These are phyloP conservation scores for Ophiocordyceps camponoti-rufipedis DNA, from an alignment of 2,329 filamentous ascomycete species.

Conservation along the genomic window DNA sequence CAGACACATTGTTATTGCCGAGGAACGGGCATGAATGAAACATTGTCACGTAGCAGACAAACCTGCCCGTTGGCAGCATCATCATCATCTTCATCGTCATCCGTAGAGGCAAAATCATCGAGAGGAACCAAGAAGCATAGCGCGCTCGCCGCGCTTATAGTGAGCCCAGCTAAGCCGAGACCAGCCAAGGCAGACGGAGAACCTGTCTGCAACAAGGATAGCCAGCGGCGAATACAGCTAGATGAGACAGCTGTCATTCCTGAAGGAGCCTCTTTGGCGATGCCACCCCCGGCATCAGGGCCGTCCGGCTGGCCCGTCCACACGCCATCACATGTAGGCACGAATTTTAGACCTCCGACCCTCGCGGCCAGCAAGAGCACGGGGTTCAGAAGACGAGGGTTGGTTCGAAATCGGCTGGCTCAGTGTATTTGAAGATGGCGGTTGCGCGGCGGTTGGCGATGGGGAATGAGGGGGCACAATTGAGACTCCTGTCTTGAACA, in stretches of 20 bases:
- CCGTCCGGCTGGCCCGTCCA: neutral
- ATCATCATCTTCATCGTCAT: no score
- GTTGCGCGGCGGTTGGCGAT: no score
- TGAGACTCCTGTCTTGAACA: no score
- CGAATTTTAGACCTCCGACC: neutral
- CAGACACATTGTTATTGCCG: no score
- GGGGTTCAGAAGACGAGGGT: no score
- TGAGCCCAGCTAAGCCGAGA: neutral
- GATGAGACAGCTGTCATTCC: neutral
- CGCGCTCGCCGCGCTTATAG: neutral
- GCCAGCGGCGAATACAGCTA: neutral
- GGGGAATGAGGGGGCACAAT: no score
- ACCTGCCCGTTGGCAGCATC: no score
- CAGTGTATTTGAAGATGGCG: no score
- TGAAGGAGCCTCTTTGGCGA: neutral
- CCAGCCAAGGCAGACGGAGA: neutral
- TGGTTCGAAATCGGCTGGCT: no score
- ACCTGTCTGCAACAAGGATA: neutral
- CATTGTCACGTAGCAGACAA: no score
- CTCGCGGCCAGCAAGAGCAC: neutral
- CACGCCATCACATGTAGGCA: neutral
- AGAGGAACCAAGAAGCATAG: neutral
- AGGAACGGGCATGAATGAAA: no score
- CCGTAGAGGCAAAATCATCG: no score
- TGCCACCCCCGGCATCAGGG: neutral